Base-by-base conservation (phyloP, 768 basidiomycete genomes). In the Tephrocybe rancida region DNA sequence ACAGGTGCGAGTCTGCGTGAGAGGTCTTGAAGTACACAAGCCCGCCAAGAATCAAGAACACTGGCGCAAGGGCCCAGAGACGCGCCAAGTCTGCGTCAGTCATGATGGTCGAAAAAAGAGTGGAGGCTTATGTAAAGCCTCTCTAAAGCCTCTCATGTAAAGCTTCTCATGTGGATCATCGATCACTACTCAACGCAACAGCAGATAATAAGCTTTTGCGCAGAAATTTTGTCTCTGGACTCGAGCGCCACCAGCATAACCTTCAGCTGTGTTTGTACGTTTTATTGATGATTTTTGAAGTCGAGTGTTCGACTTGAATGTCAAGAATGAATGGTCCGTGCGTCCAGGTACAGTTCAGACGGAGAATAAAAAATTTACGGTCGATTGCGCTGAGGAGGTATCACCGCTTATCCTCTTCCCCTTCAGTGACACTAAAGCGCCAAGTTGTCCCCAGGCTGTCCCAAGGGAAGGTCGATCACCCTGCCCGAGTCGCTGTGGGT, bases 31-130 rank as follows among this genome's bases (percentile, higher is more conserved):
- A 37, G 45, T 48, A 64, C 84, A 86, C 61, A 49, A 87, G 70
- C 42, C 79, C 53, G 11, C 68, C 77, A 26, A 86, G 68, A 30
- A 82, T 54, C 34, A 80, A 60, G 18, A 85, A 63, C 7, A 86
- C 53, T 3, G 74, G 73, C 5, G 67, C 61, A 26, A 81, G 70
- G 16, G 69, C 62, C 41, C 67, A 64, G 35, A 74, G 48, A 53
- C 59, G 64, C 50, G 62, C 60, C 21, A 26, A 26, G 34, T 51
- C 44, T 29, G 65, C 54, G 55, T 47, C 48, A 48, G 58, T 60
- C 49, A 26, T 46, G 52, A 34, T 44, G 41, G 30, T 50, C 39
- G 45, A 37, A 41, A 39, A n/a, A 24, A 21, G n/a, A 45, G 32
- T 32, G 10, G 34, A 42, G 9, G 43, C 32, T 52, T 52, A 52